phyloP scores from a whole-genome alignment of 1,139 yeast species.

The Taphrina communis region DNA sequence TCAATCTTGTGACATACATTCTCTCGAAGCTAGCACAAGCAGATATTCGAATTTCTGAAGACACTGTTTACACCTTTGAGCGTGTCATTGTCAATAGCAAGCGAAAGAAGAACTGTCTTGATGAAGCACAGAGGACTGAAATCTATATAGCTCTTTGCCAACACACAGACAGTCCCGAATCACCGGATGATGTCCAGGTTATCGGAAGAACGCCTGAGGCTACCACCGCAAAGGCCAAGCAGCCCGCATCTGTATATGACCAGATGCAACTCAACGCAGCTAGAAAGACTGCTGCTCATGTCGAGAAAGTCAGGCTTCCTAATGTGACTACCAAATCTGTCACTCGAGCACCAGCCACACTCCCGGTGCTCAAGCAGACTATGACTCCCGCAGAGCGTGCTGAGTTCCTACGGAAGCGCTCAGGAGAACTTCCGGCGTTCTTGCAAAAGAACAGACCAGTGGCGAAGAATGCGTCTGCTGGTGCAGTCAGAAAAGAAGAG shows the following conservation, averaged over 20 bases:
- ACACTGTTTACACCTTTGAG: slow-evolving; percentile 61
- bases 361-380: slow-evolving; percentile 7
- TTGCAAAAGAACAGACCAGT: slow-evolving; percentile 21
- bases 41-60: slow-evolving; percentile 58
- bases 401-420: slow-evolving; percentile 23
- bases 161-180: slow-evolving; percentile 33
- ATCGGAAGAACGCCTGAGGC: neutral
- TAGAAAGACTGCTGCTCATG: slow-evolving; percentile 6
- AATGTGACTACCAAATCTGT: slow-evolving; percentile 13
- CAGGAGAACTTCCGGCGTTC: slow-evolving; percentile 33
- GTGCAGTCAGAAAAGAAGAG: slow-evolving; percentile 28
- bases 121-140: slow-evolving; percentile 47
- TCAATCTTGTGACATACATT: slow-evolving; percentile 57
- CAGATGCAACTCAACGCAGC: slow-evolving; percentile 30
- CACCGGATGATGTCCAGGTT: slow-evolving; percentile 22
- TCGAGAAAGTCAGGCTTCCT: slow-evolving; percentile 14
- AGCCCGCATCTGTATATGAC: slow-evolving; percentile 26
- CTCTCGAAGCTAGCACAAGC: slow-evolving; percentile 67
- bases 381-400: slow-evolving; percentile 34
- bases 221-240: neutral
- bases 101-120: slow-evolving; percentile 60
- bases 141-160: slow-evolving; percentile 45
- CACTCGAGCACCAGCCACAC: neutral
- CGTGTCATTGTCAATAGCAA: slow-evolving; percentile 70
- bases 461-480: slow-evolving; percentile 37